These are phyloP conservation scores for Salvia hispanica DNA, from an alignment of 257 asterid genomes.

Conservation along the genomic window DNA sequence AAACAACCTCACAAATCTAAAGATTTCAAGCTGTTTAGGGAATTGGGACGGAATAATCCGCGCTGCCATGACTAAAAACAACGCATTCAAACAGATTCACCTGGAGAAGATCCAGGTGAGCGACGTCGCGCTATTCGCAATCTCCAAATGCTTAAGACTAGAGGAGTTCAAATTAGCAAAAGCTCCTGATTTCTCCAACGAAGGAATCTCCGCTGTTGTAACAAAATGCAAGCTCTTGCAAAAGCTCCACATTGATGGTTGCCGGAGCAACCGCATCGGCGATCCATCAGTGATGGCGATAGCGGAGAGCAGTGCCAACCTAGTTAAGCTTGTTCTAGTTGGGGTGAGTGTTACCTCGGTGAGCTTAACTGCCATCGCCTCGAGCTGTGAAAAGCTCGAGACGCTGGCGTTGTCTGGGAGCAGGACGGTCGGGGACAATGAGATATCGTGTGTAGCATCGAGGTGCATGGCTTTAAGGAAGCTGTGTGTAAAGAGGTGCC, in stretches of 20 bases:
- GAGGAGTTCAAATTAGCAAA: slow-evolving; percentile 69
- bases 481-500: slow-evolving; percentile 76
- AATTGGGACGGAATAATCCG: slow-evolving; percentile 75
- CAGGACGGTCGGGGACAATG: slow-evolving; percentile 73
- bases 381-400: slow-evolving; percentile 65
- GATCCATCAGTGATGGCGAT: slow-evolving; percentile 64
- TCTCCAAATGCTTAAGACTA: slow-evolving; percentile 55
- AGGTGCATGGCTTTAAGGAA: slow-evolving; percentile 66
- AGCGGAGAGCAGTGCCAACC: slow-evolving; percentile 57
- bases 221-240: slow-evolving; percentile 67
- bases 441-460: slow-evolving; percentile 63
- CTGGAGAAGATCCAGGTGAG: slow-evolving; percentile 74
- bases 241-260: slow-evolving; percentile 84
- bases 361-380: slow-evolving; percentile 62
- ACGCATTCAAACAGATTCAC: slow-evolving; percentile 62
- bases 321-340: slow-evolving; percentile 71
- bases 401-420: slow-evolving; percentile 80
- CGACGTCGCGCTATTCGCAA: slow-evolving; percentile 58
- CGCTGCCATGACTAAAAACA: slow-evolving; percentile 38
- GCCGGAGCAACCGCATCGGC: slow-evolving; percentile 75
- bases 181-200: slow-evolving; percentile 68
- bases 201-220: slow-evolving; percentile 64
- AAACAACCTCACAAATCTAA: slow-evolving; percentile 54
- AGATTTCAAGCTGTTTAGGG: slow-evolving; percentile 70
- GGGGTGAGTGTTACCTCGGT: slow-evolving; percentile 68